Base-by-base conservation (phyloP, 2,329 filamentous ascomycete genomes). In the Pezicula neosporulosa region DNA sequence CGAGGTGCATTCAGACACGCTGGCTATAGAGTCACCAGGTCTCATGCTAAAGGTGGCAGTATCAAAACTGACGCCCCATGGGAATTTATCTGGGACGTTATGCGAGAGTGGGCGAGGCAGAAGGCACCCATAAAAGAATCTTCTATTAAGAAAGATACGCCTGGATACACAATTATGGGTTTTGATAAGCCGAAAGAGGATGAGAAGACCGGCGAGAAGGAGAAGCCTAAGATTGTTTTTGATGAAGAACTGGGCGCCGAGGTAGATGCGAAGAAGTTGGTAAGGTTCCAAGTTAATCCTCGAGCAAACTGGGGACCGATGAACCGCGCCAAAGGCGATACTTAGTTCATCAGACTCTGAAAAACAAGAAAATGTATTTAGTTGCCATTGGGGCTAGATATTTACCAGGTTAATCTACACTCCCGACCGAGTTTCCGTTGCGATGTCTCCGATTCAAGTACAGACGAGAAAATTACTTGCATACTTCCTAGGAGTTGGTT, bases 21-120 rank as follows among this genome's bases (percentile, higher is more conserved):
- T 1, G 94, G 93, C 6, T 97, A 96, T 66, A 79, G 81, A 43
- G 88, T 88, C 3, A 89, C 89, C 1, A 83, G 93, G 62, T 96
- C 89, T 60, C 94, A 99, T 69, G 90, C 90, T 61, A 90, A 91
- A 59, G 81, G 90, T 0, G 93, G 92, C 24, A 94, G 89, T 63
- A 85, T 97, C 70, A 96, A 95, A 73, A 97, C 94, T 0, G 85
- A 97, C 69, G 94, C 94, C 13, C 89, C 92, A 0, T 99, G 91
- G 91, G 77, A 77, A 4, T 85, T 90, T 0, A 81, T 99, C 44
- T 97, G 94, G 92, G 88, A 95, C 66, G 76, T 97, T 27, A 94
- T 97, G 83, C 81, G 89, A 24, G 91, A 96, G 70, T 99, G 91
- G 90, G 82, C 89, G 13, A 81, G 86, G 21, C 90, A 96, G 66